Evolutionary conservation across 805 yeast genomes (phyloP).

Genomic region (Metschnikowia anglica): DNA sequence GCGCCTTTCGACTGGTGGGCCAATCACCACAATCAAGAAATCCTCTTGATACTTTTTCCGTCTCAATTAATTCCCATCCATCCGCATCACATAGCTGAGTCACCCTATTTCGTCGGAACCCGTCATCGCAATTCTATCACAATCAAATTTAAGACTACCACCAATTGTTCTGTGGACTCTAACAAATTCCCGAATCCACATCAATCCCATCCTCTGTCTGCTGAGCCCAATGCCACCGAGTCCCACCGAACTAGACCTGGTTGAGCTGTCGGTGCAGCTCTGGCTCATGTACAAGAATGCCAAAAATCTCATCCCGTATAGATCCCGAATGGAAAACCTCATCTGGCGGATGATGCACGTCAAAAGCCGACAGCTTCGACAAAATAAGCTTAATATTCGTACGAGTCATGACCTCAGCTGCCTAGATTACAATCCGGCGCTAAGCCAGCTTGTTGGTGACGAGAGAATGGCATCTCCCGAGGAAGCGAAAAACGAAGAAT

Average conservation of each 20-base stretch:
- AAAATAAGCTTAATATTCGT: slow-evolving; percentile 5
- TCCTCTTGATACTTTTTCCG: not conserved
- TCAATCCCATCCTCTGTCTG: no score
- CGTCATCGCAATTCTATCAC: not conserved
- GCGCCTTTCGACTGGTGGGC: not conserved
- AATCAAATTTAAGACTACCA: not conserved
- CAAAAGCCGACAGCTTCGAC: slow-evolving; percentile 18
- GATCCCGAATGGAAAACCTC: slow-evolving; percentile 74
- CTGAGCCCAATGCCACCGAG: slow-evolving; percentile 5
- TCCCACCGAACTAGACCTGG: slow-evolving; percentile 5
- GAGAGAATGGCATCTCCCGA: slow-evolving; percentile 7
- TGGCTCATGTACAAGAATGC: slow-evolving; percentile 86
- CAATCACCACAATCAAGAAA: no score
- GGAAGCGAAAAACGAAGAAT: slow-evolving; percentile 54
- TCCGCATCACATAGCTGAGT: not conserved
- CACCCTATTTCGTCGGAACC: not conserved
- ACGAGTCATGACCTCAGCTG: slow-evolving; percentile 13
- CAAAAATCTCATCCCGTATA: slow-evolving; percentile 69
- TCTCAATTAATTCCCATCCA: not conserved
- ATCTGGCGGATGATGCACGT: slow-evolving; percentile 86
- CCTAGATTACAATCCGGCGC: slow-evolving; percentile 11
- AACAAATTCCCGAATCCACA: no score
- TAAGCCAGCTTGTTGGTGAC: slow-evolving; percentile 10
- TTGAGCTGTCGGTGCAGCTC: slow-evolving; percentile 32
- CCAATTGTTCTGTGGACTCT: no score